Evolutionary conservation across 371 early-diverging fungal genomes (phyloP), one percentile per base, ranked within the genome.

Genomic region (Mortierella sp.): DNA sequence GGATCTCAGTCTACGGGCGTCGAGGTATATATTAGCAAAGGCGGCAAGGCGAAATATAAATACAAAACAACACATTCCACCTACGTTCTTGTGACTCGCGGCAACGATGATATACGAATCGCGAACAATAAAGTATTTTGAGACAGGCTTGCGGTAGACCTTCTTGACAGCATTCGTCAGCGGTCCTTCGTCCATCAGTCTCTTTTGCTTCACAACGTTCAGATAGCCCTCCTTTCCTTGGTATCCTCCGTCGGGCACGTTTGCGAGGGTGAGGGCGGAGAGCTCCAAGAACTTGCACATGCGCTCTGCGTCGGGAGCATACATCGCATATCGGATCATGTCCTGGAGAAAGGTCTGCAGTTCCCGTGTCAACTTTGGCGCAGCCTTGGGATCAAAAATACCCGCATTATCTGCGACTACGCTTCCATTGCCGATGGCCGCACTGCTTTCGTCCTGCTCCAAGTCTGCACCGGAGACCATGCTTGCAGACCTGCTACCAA

Each of bases 261-360:
- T 65, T 2, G 78, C 66, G 4, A 76, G 59, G 1, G 78, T 76
- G 57, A 76, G 44, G 3, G 78, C 78, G 4, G 78, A 76, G 39
- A 76, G 59, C 47, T 76, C 78, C 58, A 76, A 41, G 37, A 76
- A 76, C 50, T 76, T 76, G 55, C 78, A 76, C 60, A 76, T 76
- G n/a, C 78, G 70, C 54, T 70, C 78, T 4, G 78, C 78, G 34
- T 62, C 65, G 3, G 78, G 78, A n/a, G 70, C 44, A 37, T 70
- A 60, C 70, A 76, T 76, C n/a, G 78, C 78, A 34, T 76, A 76
- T 14, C 70, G 70, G 21, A 76, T 59, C 78, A 76, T 76, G 1
- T 76, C 78, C 57, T 70, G 66, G 19, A 76, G 64, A 47, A 76
- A 76, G 5, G 65, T 70, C 46, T 76, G 78, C 15, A 76, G 55